Percentiles rank a stretch among this genome's conserved stretches.
phyloP scores from a whole-genome alignment of 176 grass and related monocot genomes.

The Carex parvula region DNA sequence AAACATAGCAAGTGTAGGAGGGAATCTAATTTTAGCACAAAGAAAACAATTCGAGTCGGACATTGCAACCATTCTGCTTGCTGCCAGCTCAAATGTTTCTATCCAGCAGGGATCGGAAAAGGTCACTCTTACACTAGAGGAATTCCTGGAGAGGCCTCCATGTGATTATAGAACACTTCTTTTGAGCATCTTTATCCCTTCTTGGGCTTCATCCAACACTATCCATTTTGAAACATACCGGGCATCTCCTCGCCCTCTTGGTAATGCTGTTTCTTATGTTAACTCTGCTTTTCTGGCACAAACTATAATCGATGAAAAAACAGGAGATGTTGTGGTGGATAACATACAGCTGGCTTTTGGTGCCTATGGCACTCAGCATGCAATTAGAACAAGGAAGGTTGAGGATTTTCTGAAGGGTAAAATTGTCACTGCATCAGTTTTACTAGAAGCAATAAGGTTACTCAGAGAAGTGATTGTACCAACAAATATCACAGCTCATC shows the following conservation, averaged over 20 bases:
- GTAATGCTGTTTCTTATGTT: constrained; percentile 71
- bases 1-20: constrained; percentile 71
- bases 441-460: constrained; percentile 47
- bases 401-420: constrained; percentile 52
- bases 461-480: constrained; percentile 54
- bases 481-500: constrained; percentile 49
- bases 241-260: constrained; percentile 56
- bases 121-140: constrained; percentile 49
- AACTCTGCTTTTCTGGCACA: constrained; percentile 54
- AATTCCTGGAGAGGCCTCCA: constrained; percentile 54
- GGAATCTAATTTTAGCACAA: constrained; percentile 72
- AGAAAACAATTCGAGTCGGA: constrained; percentile 57
- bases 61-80: constrained; percentile 71
- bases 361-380: constrained; percentile 69
- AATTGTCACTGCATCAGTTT: constrained; percentile 35
- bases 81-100: constrained; percentile 40
- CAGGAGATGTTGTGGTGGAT: constrained; percentile 27
- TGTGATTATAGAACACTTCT: constrained; percentile 40
- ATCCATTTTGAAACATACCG: constrained; percentile 57
- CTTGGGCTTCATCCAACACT: constrained; percentile 26
- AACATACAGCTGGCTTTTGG: constrained; percentile 62
- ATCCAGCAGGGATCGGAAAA: constrained; percentile 38
- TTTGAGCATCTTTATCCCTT: constrained; percentile 60
- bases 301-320: constrained; percentile 33
- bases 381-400: constrained; percentile 60